These are phyloP conservation scores for Coemansia reversa DNA, from an alignment of 192 early-diverging fungal genomes.

Conservation along the genomic window DNA sequence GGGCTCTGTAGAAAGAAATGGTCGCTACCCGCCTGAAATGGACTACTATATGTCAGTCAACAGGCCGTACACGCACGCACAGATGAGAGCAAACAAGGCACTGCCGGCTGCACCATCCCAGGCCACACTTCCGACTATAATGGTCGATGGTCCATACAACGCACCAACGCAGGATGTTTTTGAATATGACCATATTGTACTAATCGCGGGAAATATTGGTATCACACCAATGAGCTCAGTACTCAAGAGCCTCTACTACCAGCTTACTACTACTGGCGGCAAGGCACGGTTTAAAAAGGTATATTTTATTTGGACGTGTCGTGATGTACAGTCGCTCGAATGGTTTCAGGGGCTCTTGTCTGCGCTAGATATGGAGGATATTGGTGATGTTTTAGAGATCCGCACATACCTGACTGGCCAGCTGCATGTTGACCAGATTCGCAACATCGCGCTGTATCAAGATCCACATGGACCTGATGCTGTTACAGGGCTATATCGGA, in stretches of 20 bases:
- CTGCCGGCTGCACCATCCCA: slow-evolving; percentile 10
- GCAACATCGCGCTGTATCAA: slow-evolving; percentile 61
- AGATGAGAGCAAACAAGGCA: slow-evolving; percentile 13
- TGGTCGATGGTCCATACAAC: slow-evolving; percentile 83
- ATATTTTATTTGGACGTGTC: slow-evolving; percentile 70
- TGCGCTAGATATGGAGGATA: slow-evolving; percentile 59
- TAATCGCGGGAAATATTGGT: slow-evolving; percentile 71
- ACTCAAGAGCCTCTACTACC: slow-evolving; percentile 66
- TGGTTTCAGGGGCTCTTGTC: slow-evolving; percentile 68
- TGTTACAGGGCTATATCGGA: slow-evolving; percentile 65
- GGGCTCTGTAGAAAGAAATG: background rate
- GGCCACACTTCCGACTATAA: slow-evolving; percentile 56
- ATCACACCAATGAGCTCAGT: slow-evolving; percentile 75
- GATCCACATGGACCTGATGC: slow-evolving; percentile 61
- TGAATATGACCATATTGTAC: slow-evolving; percentile 60
- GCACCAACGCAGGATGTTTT: slow-evolving; percentile 75
- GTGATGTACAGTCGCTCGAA: slow-evolving; percentile 63
- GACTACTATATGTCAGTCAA: slow-evolving; percentile 14
- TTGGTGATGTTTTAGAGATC: slow-evolving; percentile 60
- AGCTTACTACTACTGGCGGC: slow-evolving; percentile 22
- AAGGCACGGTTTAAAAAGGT: slow-evolving; percentile 30
- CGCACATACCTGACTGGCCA: slow-evolving; percentile 66
- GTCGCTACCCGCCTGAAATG: slow-evolving; percentile 23
- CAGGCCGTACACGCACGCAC: background rate
- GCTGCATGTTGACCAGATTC: slow-evolving; percentile 59